phyloP scores from a whole-genome alignment of 768 basidiomycete genomes.

The Russula lepida region DNA sequence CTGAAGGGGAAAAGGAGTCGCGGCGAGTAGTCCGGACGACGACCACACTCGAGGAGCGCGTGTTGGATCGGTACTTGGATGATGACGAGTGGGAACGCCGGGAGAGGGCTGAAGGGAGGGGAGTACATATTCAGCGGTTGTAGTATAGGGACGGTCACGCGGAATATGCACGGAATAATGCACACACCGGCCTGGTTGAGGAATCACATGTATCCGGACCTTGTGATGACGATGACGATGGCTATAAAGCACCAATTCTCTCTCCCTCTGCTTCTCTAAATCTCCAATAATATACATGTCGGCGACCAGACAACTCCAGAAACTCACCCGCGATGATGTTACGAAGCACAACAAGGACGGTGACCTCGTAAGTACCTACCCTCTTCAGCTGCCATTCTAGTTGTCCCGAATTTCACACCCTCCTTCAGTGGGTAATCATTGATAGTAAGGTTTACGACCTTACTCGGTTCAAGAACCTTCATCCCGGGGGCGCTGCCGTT shows the following conservation, averaged over 20 bases:
- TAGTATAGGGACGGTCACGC: no score
- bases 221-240: neutral
- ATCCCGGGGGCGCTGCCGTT: constrained; percentile 76
- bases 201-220: constrained; percentile 1
- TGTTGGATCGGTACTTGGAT: constrained; percentile 52
- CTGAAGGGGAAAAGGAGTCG: constrained; percentile 23
- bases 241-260: neutral
- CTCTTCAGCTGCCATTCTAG: neutral
- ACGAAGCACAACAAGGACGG: constrained; percentile 70
- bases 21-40: neutral
- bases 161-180: no score
- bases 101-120: constrained; percentile 29
- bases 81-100: constrained; percentile 60
- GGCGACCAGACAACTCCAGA: constrained; percentile 32
- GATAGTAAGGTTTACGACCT: constrained; percentile 82
- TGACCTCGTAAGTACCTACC: constrained; percentile 52
- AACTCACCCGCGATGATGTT: constrained; percentile 62
- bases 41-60: constrained; percentile 37
- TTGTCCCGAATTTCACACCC: neutral
- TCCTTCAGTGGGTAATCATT: constrained; percentile 65
- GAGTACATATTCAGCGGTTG: constrained; percentile 15
- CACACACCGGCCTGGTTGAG: no score
- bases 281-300: constrained; percentile 11
- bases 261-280: neutral
- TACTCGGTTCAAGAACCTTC: constrained; percentile 67